phyloP scores from a whole-genome alignment of 2,329 filamentous ascomycete genomes.

The Chrysoporthe austroafricana region DNA sequence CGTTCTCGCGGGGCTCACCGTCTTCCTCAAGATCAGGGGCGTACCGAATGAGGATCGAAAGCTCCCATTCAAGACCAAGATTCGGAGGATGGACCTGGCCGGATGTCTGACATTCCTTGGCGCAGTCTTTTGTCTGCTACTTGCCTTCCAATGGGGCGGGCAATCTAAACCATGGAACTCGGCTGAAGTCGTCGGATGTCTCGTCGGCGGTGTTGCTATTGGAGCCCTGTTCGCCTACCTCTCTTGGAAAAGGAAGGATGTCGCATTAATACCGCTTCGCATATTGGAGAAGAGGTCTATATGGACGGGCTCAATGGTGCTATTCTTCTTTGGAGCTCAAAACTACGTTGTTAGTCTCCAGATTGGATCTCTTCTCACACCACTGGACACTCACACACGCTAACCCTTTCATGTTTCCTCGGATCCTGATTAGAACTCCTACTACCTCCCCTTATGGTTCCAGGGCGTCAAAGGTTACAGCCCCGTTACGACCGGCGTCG shows the following conservation, averaged over 20 bases:
- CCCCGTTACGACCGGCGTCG: conserved; percentile 7
- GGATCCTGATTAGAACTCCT: background rate
- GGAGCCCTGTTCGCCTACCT: background rate
- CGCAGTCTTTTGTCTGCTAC: background rate
- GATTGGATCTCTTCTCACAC: background rate
- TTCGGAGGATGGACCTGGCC: background rate
- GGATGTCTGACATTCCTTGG: conserved; percentile 6
- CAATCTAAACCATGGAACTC: conserved; percentile 2
- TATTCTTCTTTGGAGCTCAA: conserved; percentile 7
- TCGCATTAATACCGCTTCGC: background rate
- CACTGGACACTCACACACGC: background rate
- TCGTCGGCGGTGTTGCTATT: background rate
- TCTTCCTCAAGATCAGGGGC: conserved; percentile 1
- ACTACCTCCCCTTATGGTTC: conserved; percentile 3
- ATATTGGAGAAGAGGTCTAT: background rate
- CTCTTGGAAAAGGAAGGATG: conserved; percentile 3
- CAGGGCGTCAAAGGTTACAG: conserved; percentile 7
- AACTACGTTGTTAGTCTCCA: conserved; percentile 1
- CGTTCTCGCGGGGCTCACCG: background rate
- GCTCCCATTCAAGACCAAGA: conserved; percentile 1
- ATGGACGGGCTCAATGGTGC: conserved; percentile 1
- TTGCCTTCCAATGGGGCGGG: background rate
- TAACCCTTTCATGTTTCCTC: background rate
- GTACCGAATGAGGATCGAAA: background rate
- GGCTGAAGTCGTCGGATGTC: conserved; percentile 1